phyloP scores from a whole-genome alignment of 2,329 filamentous ascomycete genomes.

The Fusarium humuli region DNA sequence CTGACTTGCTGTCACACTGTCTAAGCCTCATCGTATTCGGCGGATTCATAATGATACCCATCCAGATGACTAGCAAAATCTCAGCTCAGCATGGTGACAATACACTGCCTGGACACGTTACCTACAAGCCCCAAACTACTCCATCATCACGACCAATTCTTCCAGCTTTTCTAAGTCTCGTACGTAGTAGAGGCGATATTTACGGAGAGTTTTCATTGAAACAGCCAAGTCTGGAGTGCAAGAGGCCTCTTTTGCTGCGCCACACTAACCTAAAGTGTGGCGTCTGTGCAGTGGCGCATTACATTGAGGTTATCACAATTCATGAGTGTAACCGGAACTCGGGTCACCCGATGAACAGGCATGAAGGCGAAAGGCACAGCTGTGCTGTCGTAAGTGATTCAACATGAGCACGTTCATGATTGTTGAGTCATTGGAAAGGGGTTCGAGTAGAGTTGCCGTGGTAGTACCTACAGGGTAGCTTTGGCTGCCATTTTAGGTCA shows the following conservation, averaged over 20 bases:
- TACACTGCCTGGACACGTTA: not conserved
- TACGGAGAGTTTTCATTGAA: not conserved
- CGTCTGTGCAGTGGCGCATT: not conserved
- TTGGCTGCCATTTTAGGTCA: not conserved
- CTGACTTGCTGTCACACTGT: not conserved
- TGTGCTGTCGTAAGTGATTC: not conserved
- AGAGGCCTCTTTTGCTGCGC: conserved; percentile 6
- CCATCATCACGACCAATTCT: too few relatives aligned
- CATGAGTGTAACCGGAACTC: not conserved
- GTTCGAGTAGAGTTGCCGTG: not conserved
- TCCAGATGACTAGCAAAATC: not conserved
- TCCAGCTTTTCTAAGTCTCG: not conserved
- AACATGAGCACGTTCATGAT: not conserved
- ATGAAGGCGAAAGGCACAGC: not conserved
- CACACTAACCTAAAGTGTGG: not conserved
- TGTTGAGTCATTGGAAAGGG: not conserved
- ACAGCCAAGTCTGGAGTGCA: not conserved
- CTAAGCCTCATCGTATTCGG: not conserved
- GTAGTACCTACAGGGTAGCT: not conserved
- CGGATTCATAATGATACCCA: not conserved
- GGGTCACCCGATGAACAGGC: not conserved
- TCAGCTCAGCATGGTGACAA: not conserved
- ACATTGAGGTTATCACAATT: not conserved
- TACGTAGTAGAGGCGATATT: not conserved
- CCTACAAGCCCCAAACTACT: not conserved